Evolutionary conservation across 1,284 basidiomycete species (phyloP), one percentile per base, ranked within the genome.

Genomic region (Marasmius tenuissimus): DNA sequence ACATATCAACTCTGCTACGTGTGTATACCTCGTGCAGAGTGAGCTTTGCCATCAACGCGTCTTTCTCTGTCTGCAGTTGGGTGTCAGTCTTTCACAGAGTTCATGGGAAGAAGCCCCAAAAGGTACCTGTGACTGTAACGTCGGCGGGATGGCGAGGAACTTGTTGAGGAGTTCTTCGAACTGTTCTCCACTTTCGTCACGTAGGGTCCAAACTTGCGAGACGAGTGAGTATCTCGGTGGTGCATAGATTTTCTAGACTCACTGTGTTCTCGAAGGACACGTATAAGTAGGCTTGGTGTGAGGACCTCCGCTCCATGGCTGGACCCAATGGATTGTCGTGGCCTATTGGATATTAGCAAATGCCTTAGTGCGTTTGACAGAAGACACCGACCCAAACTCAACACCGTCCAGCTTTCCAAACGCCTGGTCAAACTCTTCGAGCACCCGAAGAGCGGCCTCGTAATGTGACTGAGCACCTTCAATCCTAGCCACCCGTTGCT

Each of bases 1-100:
- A 93, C 78, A 96, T 89, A 69, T 96, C 93, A 0, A 86, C 82
- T 54, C 86, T 86, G 78, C 95, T 94, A 27, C 86, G 86, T 54
- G 83, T 82, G 68, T 93, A 89, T 0, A 91, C 91, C 34, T 88
- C 84, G 61, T 92, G 85, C 40, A 96, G 75, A 0, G 87, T 87
- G 14, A 96, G 76, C 63, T 85, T 89, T 0, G 89, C 94, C 0
- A 95, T 75, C 3, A 86, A 80, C 65, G 86, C 84, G 67, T 91
- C 86, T 70, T 93, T 89, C 6, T 88, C 85, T 89, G 93, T 63
- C 12, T 52, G 60, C 52, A 18, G 27, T 4, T 35, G 50, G 58
- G 22, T 57, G 48, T 12, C 12, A 37, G 37, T 39, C 18, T 42
- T 39, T 33, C 40, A 12, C 40, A 2, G 40, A 57, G 18, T 38